A percentile compares a stretch with the other conserved stretches of the same genome.
Conservation (phyloP, 805 yeast genomes). For the Blastobotrys terrestris region DNA sequence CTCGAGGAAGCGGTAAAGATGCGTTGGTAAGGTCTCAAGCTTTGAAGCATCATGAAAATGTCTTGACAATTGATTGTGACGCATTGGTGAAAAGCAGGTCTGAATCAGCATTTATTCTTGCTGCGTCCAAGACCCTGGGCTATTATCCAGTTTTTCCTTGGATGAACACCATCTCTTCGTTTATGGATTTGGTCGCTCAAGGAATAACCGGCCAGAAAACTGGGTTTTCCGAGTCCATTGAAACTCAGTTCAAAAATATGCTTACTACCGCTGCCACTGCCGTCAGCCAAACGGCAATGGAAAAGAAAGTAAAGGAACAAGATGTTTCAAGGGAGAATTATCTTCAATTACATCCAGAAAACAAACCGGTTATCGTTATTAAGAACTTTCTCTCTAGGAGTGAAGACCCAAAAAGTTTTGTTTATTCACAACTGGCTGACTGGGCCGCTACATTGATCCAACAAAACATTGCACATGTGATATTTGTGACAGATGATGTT, state of each 20-base stretch:
- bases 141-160: slow-evolving; percentile 93
- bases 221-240: slow-evolving; percentile 78
- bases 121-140: slow-evolving; percentile 72
- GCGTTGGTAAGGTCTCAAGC: slow-evolving; percentile 68
- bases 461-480: slow-evolving; percentile 81
- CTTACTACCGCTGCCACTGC: slow-evolving; percentile 66
- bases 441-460: slow-evolving; percentile 81
- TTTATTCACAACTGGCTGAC: slow-evolving; percentile 70
- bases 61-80: slow-evolving; percentile 75
- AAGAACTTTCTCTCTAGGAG: slow-evolving; percentile 63
- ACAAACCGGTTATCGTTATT: slow-evolving; percentile 78
- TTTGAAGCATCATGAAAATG: slow-evolving; percentile 51
- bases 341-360: slow-evolving; percentile 77
- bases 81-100: slow-evolving; percentile 63
- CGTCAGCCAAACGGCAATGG: slow-evolving; percentile 54
- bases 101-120: slow-evolving; percentile 60
- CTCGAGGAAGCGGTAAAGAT: slow-evolving; percentile 91
- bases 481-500: slow-evolving; percentile 79
- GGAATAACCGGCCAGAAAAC: slow-evolving; percentile 93
- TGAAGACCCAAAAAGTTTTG: slow-evolving; percentile 47
- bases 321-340: slow-evolving; percentile 68
- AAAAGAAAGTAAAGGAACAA: slow-evolving; percentile 18
- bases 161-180: slow-evolving; percentile 72
- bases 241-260: slow-evolving; percentile 75
- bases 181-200: slow-evolving; percentile 79